Conservation (phyloP, 345 rosid species). For the Rubroshorea leprosula region DNA sequence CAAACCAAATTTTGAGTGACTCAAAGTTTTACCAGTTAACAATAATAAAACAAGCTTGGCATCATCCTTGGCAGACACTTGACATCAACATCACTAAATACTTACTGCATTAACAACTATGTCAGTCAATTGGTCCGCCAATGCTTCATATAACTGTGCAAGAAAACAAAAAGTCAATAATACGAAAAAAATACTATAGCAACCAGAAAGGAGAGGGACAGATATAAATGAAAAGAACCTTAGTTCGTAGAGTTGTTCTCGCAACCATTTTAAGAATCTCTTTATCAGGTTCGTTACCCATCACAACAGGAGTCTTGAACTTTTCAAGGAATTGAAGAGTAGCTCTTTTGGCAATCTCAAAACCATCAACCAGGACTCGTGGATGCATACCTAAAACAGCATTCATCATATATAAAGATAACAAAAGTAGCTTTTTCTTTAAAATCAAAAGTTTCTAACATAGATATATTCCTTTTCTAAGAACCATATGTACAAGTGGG, state of each 20-base stretch:
- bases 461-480: neutral
- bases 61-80: neutral
- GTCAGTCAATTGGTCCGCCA: constrained; percentile 94
- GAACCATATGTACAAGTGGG: neutral
- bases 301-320: constrained; percentile 91
- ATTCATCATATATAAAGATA: neutral
- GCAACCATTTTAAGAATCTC: constrained; percentile 97
- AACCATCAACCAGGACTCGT: constrained; percentile 96
- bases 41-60: neutral
- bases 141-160: constrained; percentile 68
- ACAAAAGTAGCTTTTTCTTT: neutral
- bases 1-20: constrained; percentile 11
- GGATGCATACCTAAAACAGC: constrained; percentile 85
- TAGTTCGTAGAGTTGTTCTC: constrained; percentile 86
- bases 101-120: constrained; percentile 82
- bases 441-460: neutral
- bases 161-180: constrained; percentile 13
- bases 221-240: constrained; percentile 37
- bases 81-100: constrained; percentile 5
- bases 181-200: neutral
- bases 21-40: neutral
- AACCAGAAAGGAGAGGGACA: neutral
- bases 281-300: constrained; percentile 90
- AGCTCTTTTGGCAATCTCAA: constrained; percentile 92
- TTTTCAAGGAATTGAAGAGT: constrained; percentile 87